Conservation (phyloP, 805 yeast genomes). For the Hanseniaspora meyeri region DNA sequence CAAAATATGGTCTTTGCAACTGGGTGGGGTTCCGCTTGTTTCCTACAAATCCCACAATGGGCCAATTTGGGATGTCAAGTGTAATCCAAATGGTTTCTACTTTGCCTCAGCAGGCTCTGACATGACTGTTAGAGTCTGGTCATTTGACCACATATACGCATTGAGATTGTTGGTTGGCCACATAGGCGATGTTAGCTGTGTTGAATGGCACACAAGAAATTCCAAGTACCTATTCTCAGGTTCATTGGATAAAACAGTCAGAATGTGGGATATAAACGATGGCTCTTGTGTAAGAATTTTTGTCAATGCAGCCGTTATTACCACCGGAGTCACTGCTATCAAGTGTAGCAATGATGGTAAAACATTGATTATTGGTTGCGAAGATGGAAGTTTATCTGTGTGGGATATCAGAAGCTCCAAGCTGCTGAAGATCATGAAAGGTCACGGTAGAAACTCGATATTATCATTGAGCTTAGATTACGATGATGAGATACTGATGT, state of each 20-base stretch:
- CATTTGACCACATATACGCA: slow-evolving; percentile 95
- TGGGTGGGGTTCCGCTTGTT: slow-evolving; percentile 67
- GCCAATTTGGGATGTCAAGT: slow-evolving; percentile 95
- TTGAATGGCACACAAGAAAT: slow-evolving; percentile 81
- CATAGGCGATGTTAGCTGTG: slow-evolving; percentile 88
- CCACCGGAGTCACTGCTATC: slow-evolving; percentile 54
- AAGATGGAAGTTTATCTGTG: slow-evolving; percentile 72
- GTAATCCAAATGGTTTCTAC: slow-evolving; percentile 91
- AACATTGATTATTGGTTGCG: slow-evolving; percentile 91
- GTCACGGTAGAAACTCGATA: slow-evolving; percentile 81
- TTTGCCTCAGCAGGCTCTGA: slow-evolving; percentile 98
- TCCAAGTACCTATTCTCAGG: slow-evolving; percentile 92
- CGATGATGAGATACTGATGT: slow-evolving; percentile 80
- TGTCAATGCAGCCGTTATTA: slow-evolving; percentile 56
- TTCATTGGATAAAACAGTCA: slow-evolving; percentile 83
- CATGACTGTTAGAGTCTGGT: slow-evolving; percentile 95
- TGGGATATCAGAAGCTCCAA: slow-evolving; percentile 95
- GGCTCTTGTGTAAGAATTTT: slow-evolving; percentile 87
- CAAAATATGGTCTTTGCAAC: slow-evolving; percentile 86
- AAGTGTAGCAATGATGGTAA: slow-evolving; percentile 95
- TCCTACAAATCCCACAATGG: slow-evolving; percentile 93
- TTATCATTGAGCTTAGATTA: slow-evolving; percentile 72
- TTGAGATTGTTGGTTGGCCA: slow-evolving; percentile 95
- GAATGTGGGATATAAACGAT: slow-evolving; percentile 93
- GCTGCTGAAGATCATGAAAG: slow-evolving; percentile 78